Evolutionary conservation across 257 asterid species (phyloP).

Genomic region (Primulina tabacum): DNA sequence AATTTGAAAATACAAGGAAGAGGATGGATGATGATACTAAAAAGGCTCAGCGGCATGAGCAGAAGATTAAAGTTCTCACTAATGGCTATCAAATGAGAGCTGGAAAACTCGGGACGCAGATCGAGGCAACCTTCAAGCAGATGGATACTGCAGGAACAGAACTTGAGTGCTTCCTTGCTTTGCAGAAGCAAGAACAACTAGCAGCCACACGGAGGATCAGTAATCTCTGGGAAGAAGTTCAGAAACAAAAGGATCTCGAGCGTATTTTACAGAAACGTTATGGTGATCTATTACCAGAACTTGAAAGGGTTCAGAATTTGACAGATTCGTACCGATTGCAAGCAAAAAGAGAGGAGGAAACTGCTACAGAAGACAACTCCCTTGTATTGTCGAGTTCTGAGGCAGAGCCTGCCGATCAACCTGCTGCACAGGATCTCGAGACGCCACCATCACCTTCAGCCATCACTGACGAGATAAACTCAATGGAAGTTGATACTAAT

Average conservation of each 20-base stretch:
- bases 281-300: slow-evolving; percentile 57
- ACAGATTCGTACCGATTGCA: slow-evolving; percentile 43
- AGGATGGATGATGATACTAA: slow-evolving; percentile 89
- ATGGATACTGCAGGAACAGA: slow-evolving; percentile 90
- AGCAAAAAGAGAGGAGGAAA: slow-evolving; percentile 51
- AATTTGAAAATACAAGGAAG: slow-evolving; percentile 78
- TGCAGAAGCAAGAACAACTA: slow-evolving; percentile 76
- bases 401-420: slow-evolving; percentile 24
- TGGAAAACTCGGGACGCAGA: slow-evolving; percentile 71
- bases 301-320: slow-evolving; percentile 48
- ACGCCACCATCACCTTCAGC: slow-evolving; percentile 19
- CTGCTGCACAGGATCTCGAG: slow-evolving; percentile 27
- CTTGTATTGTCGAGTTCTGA: slow-evolving; percentile 30
- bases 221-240: slow-evolving; percentile 93
- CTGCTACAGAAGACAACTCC: slow-evolving; percentile 31
- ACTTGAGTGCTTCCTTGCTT: slow-evolving; percentile 74
- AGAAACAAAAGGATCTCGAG: slow-evolving; percentile 96
- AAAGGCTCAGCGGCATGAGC: slow-evolving; percentile 81
- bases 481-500: slow-evolving; percentile 19
- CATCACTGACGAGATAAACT: slow-evolving; percentile 21
- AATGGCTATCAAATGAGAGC: slow-evolving; percentile 91
- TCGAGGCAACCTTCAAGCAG: slow-evolving; percentile 73
- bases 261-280: slow-evolving; percentile 61
- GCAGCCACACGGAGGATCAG: slow-evolving; percentile 78
- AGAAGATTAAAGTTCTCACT: slow-evolving; percentile 82